Conservation (phyloP, 1,284 basidiomycete genomes). For the Paramarasmius palmivorus region DNA sequence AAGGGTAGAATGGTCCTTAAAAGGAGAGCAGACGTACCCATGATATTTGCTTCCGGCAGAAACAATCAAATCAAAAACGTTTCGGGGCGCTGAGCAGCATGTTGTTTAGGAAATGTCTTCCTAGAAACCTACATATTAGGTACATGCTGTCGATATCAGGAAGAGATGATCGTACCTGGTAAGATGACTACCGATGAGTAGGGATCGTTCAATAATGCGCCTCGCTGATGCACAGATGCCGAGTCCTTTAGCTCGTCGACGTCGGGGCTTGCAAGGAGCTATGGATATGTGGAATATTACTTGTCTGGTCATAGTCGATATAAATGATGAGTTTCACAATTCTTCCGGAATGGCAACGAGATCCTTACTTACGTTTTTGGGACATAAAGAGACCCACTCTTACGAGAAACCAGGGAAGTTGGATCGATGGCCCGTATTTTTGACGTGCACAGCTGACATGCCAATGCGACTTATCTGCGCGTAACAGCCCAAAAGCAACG, state of each 20-base stretch:
- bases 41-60: background rate
- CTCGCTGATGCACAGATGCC: no score
- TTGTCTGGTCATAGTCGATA: no score
- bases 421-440: background rate
- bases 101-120: background rate
- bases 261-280: no score
- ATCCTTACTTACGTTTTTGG: background rate
- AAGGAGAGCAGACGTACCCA: constrained; percentile 1
- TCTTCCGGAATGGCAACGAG: no score
- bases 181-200: no score
- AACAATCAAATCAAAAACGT: constrained; percentile 2
- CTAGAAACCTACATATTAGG: background rate
- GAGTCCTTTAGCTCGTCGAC: no score
- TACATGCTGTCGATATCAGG: background rate
- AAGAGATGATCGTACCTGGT: no score
- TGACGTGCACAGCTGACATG: constrained; percentile 1
- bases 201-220: no score
- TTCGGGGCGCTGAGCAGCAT: background rate
- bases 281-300: no score
- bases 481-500: no score
- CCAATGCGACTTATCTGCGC: constrained; percentile 2
- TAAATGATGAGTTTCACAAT: no score
- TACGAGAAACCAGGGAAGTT: background rate
- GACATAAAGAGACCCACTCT: background rate
- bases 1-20: background rate